Evolutionary conservation across 208 protist genomes (phyloP).

Genomic region (Porcisia hertigi): DNA sequence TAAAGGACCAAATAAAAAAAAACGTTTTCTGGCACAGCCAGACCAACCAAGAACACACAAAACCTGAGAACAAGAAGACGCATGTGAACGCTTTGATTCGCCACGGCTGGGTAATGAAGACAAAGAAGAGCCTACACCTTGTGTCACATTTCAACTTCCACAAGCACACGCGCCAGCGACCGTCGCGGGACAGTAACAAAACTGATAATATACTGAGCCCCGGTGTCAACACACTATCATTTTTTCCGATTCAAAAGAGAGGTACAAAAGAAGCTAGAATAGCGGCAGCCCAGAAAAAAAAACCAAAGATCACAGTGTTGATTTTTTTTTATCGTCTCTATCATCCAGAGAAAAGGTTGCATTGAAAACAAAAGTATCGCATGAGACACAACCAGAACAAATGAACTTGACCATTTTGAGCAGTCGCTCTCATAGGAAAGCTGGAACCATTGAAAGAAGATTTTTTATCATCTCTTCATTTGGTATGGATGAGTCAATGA

Average conservation of each 20-base stretch:
- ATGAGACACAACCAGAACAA: neutral
- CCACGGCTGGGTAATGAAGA: neutral
- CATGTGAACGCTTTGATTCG: neutral
- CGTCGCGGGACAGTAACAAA: neutral
- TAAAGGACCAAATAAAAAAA: neutral
- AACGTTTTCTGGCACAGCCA: too few relatives aligned
- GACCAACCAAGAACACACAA: neutral
- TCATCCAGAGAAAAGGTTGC: neutral
- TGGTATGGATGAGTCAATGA: too few relatives aligned
- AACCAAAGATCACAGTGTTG: neutral
- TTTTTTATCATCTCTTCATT: neutral
- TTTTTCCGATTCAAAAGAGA: neutral
- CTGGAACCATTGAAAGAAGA: neutral
- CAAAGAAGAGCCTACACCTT: neutral
- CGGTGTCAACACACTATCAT: neutral
- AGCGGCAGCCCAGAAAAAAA: neutral
- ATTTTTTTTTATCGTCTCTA: neutral
- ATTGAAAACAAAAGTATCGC: neutral
- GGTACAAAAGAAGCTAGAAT: neutral
- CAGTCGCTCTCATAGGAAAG: neutral
- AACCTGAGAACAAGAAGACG: neutral
- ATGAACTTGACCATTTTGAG: neutral
- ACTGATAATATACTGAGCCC: neutral
- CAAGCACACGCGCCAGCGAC: neutral
- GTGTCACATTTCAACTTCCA: neutral